phyloP scores from a whole-genome alignment of 768 basidiomycete genomes.

The Termitomyces sp. region DNA sequence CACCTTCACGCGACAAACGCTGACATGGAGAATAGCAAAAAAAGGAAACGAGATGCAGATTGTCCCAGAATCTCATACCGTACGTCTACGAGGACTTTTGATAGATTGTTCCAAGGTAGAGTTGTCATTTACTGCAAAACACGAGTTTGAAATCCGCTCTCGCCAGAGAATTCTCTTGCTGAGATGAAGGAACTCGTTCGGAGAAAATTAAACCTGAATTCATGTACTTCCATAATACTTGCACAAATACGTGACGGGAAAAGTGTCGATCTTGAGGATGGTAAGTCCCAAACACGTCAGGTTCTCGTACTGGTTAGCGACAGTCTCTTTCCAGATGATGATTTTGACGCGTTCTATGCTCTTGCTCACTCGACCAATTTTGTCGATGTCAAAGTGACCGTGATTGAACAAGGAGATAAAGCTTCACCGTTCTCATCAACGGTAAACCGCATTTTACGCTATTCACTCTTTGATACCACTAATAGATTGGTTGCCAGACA shows the following conservation, averaged over 20 bases:
- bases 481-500: neutral
- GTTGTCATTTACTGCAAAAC: neutral
- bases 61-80: slow-evolving; percentile 40
- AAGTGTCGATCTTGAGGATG: slow-evolving; percentile 70
- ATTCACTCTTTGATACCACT: neutral
- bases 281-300: slow-evolving; percentile 29
- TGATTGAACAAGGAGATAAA: slow-evolving; percentile 15
- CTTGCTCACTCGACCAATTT: slow-evolving; percentile 30
- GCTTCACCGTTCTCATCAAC: neutral
- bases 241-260: slow-evolving; percentile 49
- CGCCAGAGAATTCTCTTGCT: slow-evolving; percentile 53
- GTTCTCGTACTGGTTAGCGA: neutral
- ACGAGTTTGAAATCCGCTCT: neutral
- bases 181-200: slow-evolving; percentile 53
- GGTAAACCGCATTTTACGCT: slow-evolving; percentile 1
- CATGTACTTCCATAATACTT: slow-evolving; percentile 28
- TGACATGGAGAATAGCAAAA: slow-evolving; percentile 32
- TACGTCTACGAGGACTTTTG: slow-evolving; percentile 37
- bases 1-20: slow-evolving; percentile 10
- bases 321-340: slow-evolving; percentile 48
- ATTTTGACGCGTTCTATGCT: slow-evolving; percentile 67
- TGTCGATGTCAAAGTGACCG: slow-evolving; percentile 32
- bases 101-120: slow-evolving; percentile 49
- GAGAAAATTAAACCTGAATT: slow-evolving; percentile 50
- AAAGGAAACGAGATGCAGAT: slow-evolving; percentile 36